Evolutionary conservation across 202 grass and related monocot genomes (phyloP), one percentile per base, ranked within the genome.

Genomic region (Bolboschoenoplectus hybrid): DNA sequence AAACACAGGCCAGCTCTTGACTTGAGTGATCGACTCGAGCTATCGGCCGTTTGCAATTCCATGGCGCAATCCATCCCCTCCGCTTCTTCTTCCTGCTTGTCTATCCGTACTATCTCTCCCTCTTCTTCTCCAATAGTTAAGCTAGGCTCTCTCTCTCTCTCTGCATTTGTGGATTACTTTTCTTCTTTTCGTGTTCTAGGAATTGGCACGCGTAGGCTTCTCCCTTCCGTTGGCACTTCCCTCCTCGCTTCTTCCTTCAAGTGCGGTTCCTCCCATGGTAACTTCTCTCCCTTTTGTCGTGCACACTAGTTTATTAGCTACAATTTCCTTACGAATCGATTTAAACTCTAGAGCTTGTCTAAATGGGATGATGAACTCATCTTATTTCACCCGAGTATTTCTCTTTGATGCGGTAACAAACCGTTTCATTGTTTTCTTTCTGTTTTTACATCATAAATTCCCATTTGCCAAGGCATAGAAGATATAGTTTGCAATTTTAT

Each of bases 221-320:
- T 79, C 74, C 51, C 52, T n/a, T 57, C 74, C 12, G 32, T 6
- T 7, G 51, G 2, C 52, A 58, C 11, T 58, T 57, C 35, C 52
- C 63, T 67, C 1, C 81, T 56, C 50, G 63, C 63, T 67, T 84
- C 62, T 83, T 69, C 81, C 63, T 69, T 68, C 63, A 69, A 14
- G 20, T 51, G n/a, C 49, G 63, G 44, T 69, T 51, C 60, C 45
- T 83, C 40, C 26, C 45, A n/a, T 67, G 64, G 81, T 84, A 70
- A 67, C 12, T 52, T 49, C 9, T 20, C 5, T 53, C 4, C 2
- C 73, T 55, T 38, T 35, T 76, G 49, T 73, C 40, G 20, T 16
- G 26, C 26, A 19, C 10, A 35, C 11, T 83, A 11, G 17, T 65
- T 67, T 68, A 58, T 0, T 68, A 36, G 20, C 19, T 26, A 47